Conservation (phyloP, 257 asterid genomes). For the Solanum pennellii region DNA sequence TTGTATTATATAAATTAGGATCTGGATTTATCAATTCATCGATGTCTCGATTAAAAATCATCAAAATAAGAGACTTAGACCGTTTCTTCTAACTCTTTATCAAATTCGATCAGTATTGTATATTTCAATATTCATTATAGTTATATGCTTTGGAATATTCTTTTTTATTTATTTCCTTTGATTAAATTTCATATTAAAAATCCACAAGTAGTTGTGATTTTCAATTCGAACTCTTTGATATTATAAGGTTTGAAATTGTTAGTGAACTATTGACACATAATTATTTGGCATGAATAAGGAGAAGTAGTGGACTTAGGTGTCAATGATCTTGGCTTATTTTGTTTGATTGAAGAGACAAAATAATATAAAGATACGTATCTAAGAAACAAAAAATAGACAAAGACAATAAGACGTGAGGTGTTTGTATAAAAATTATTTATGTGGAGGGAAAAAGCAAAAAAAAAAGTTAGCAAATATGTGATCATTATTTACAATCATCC, state of each 20-base stretch:
- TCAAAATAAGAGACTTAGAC: not conserved
- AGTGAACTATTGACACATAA: not conserved
- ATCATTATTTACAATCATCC: not conserved
- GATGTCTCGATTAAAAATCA: not conserved
- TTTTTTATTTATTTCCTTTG: not conserved
- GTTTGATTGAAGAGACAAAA: not conserved
- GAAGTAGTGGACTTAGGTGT: not conserved
- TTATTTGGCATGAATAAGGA: not conserved
- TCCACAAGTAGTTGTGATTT: not conserved
- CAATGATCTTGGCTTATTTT: not conserved
- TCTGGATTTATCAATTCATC: not conserved
- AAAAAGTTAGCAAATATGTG: not conserved
- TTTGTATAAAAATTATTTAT: not conserved
- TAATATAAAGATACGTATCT: not conserved
- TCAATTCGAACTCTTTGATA: not conserved
- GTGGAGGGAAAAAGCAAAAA: not conserved
- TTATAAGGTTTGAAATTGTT: not conserved
- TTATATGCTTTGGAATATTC: not conserved
- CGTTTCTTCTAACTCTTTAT: not conserved
- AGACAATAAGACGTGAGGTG: not conserved
- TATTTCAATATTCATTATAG: not conserved
- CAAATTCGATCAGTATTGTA: not conserved
- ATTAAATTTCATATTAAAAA: not conserved
- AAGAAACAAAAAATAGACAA: not conserved
- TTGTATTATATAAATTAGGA: not conserved